phyloP scores from a whole-genome alignment of 352 stramenopile genomes.

The Globisporangium apiculatum region DNA sequence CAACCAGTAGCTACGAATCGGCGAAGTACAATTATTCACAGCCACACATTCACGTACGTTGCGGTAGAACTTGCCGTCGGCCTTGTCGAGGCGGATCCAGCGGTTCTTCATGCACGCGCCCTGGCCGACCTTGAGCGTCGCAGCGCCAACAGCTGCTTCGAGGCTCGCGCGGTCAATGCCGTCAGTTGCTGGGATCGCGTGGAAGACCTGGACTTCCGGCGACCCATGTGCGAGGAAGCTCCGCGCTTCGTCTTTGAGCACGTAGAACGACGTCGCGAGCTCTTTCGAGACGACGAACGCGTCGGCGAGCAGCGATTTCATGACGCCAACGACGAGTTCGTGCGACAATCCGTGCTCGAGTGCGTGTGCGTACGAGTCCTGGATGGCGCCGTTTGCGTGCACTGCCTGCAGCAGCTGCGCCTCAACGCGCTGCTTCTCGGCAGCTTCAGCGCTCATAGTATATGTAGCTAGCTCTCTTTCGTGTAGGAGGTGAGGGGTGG shows the following conservation, averaged over 20 bases:
- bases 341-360: slow-evolving; percentile 80
- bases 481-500: background rate
- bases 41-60: slow-evolving; percentile 32
- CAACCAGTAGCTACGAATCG: background rate
- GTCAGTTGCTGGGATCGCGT: slow-evolving; percentile 63
- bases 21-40: background rate
- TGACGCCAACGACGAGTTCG: slow-evolving; percentile 90
- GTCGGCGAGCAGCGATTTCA: slow-evolving; percentile 95
- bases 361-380: slow-evolving; percentile 86
- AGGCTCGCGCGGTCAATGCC: slow-evolving; percentile 74
- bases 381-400: slow-evolving; percentile 26
- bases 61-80: slow-evolving; percentile 81
- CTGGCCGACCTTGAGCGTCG: slow-evolving; percentile 93
- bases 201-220: slow-evolving; percentile 81
- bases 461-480: too few relatives aligned
- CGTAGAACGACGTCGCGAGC: slow-evolving; percentile 86
- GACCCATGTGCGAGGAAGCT: slow-evolving; percentile 62
- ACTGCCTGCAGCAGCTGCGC: slow-evolving; percentile 60
- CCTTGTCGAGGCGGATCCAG: slow-evolving; percentile 94
- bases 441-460: slow-evolving; percentile 36
- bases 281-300: slow-evolving; percentile 85
- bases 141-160: slow-evolving; percentile 74
- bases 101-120: slow-evolving; percentile 98
- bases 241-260: slow-evolving; percentile 89
- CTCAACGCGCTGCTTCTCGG: slow-evolving; percentile 71